A percentile compares a stretch with the other conserved stretches of the same genome.
These are phyloP conservation scores for Agaricus bisporus DNA, from an alignment of 768 basidiomycete species.

Conservation along the genomic window DNA sequence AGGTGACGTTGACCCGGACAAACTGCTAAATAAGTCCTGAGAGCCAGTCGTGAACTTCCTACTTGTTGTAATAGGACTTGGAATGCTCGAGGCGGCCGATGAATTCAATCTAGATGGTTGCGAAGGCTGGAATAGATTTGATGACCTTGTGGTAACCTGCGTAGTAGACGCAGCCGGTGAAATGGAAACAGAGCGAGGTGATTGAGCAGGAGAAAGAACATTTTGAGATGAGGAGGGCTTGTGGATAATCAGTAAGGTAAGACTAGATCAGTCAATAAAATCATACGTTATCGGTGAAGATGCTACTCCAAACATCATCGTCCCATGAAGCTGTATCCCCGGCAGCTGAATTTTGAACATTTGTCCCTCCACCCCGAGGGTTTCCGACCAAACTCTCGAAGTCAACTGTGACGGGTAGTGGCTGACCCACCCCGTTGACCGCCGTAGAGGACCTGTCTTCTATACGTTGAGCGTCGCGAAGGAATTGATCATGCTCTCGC, in stretches of 20 bases:
- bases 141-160: conserved; percentile 9
- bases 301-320: conserved; percentile 82
- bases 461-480: conserved; percentile 87
- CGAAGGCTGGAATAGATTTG: conserved; percentile 27
- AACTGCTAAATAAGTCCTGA: background rate
- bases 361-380: conserved; percentile 22
- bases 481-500: conserved; percentile 85
- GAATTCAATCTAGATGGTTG: conserved; percentile 35
- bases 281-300: conserved; percentile 41
- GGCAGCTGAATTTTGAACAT: conserved; percentile 33
- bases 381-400: conserved; percentile 85
- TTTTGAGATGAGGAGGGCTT: conserved; percentile 8
- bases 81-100: conserved; percentile 22
- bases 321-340: conserved; percentile 53
- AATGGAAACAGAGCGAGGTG: conserved; percentile 13
- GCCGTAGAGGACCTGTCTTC: conserved; percentile 67
- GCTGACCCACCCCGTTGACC: conserved; percentile 31
- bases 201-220: conserved; percentile 7
- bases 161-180: conserved; percentile 13
- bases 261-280: conserved; percentile 17
- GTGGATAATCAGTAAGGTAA: background rate
- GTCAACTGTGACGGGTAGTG: conserved; percentile 46
- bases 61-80: conserved; percentile 16
- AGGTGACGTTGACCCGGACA: conserved; percentile 4
- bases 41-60: background rate